Conservation (phyloP, 2,329 filamentous ascomycete genomes). For the Colletotrichum magnum region DNA sequence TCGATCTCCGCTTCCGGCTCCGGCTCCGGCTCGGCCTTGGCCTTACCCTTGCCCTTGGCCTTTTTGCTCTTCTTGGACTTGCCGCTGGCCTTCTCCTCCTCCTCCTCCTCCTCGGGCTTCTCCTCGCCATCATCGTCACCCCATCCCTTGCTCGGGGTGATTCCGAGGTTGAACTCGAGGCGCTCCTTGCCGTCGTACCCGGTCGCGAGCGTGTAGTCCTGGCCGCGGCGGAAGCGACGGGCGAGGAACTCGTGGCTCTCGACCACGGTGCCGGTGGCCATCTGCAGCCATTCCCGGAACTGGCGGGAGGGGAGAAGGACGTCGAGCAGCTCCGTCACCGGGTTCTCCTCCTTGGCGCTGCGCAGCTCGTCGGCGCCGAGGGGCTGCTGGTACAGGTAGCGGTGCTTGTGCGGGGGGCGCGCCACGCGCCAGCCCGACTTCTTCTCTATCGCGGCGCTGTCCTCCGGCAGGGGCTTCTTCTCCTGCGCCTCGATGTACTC, state of each 20-base stretch:
- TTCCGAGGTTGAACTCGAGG: slow-evolving; percentile 87
- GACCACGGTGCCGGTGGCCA: slow-evolving; percentile 83
- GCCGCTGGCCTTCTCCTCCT: slow-evolving; percentile 54
- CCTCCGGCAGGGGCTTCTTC: slow-evolving; percentile 58
- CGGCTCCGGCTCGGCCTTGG: slow-evolving; percentile 46
- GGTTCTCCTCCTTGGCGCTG: slow-evolving; percentile 60
- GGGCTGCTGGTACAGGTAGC: slow-evolving; percentile 85
- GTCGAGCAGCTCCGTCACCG: slow-evolving; percentile 84
- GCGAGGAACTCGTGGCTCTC: slow-evolving; percentile 84
- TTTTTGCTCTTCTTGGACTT: slow-evolving; percentile 51
- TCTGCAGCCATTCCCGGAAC: slow-evolving; percentile 90
- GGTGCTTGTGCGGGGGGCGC: slow-evolving; percentile 93
- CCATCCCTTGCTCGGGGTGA: slow-evolving; percentile 91
- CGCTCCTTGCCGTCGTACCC: slow-evolving; percentile 83
- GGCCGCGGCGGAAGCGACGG: slow-evolving; percentile 86
- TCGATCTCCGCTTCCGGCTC: slow-evolving; percentile 46
- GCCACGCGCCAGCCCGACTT: slow-evolving; percentile 80
- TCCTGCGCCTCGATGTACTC: slow-evolving; percentile 79
- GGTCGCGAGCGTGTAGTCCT: slow-evolving; percentile 94
- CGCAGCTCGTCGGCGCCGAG: slow-evolving; percentile 55
- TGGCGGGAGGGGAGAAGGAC: slow-evolving; percentile 86
- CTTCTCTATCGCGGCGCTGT: slow-evolving; percentile 70
- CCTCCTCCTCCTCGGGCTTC: slow-evolving; percentile 61
- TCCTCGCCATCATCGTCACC: slow-evolving; percentile 76
- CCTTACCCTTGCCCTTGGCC: slow-evolving; percentile 51